A percentile compares a stretch with the other conserved stretches of the same genome.
These are phyloP conservation scores for Fagopyrum tataricum DNA, from an alignment of 148 eudicot species.

Conservation along the genomic window DNA sequence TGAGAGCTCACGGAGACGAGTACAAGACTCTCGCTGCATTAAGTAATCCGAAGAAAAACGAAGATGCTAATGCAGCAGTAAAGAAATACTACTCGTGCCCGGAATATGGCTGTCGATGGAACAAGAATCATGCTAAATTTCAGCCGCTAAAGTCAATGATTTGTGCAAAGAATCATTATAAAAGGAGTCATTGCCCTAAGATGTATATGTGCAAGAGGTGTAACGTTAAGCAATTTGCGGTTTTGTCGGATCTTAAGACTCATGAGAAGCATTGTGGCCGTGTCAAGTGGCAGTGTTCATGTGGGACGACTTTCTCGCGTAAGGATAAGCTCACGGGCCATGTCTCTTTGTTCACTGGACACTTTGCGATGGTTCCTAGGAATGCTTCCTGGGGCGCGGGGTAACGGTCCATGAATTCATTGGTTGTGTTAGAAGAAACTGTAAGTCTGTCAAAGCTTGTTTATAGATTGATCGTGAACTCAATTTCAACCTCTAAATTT, in stretches of 20 bases:
- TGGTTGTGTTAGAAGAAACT: too few relatives aligned
- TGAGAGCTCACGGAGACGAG: slow-evolving; percentile 93
- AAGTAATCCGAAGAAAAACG: slow-evolving; percentile 32
- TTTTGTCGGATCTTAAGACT: slow-evolving; percentile 67
- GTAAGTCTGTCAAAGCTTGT: too few relatives aligned
- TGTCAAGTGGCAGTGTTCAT: slow-evolving; percentile 73
- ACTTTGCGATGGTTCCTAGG: slow-evolving; percentile 27
- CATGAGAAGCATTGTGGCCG: slow-evolving; percentile 96
- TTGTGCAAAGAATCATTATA: slow-evolving; percentile 87
- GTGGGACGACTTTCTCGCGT: slow-evolving; percentile 85
- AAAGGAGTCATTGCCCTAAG: slow-evolving; percentile 89
- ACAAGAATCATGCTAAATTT: slow-evolving; percentile 62
- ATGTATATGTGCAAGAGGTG: slow-evolving; percentile 80
- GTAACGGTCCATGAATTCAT: too few relatives aligned
- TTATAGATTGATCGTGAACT: too few relatives aligned
- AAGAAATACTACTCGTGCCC: slow-evolving; percentile 75
- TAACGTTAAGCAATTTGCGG: slow-evolving; percentile 62
- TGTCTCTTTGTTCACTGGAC: slow-evolving; percentile 72
- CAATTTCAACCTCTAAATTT: too few relatives aligned
- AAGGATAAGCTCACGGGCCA: slow-evolving; percentile 95
- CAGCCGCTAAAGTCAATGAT: slow-evolving; percentile 82
- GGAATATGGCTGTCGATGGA: slow-evolving; percentile 80
- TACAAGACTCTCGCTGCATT: slow-evolving; percentile 75
- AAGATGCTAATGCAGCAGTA: not conserved
- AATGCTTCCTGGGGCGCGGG: too few relatives aligned